Evolutionary conservation across 192 early-diverging fungal species (phyloP).

Genomic region (Gryganskiella cystojenkinii): DNA sequence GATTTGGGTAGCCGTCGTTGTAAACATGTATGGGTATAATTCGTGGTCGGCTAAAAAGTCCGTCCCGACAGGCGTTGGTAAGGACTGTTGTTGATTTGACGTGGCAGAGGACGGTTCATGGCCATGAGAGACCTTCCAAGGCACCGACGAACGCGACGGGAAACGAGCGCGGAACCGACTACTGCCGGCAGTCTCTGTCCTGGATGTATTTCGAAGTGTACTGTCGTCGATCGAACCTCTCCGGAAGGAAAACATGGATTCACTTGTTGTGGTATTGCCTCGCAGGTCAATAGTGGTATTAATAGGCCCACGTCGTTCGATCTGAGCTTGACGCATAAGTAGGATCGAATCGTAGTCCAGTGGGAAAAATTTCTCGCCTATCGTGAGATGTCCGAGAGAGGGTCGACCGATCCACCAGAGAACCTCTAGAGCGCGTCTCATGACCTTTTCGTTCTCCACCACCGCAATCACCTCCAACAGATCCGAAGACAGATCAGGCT

Average conservation of each 20-base stretch:
- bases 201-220: background rate
- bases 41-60: constrained; percentile 45
- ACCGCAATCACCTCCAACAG: constrained; percentile 63
- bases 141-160: constrained; percentile 16
- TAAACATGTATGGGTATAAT: constrained; percentile 46
- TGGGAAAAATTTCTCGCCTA: constrained; percentile 31
- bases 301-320: background rate
- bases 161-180: constrained; percentile 9
- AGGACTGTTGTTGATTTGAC: background rate
- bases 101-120: background rate
- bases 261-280: constrained; percentile 15
- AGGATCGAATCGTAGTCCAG: constrained; percentile 39
- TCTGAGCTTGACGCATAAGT: constrained; percentile 9
- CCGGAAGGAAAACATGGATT: constrained; percentile 21
- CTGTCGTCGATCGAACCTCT: constrained; percentile 23
- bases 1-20: constrained; percentile 1
- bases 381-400: constrained; percentile 21
- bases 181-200: constrained; percentile 13
- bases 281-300: background rate
- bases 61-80: background rate
- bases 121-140: constrained; percentile 1
- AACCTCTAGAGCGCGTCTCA: constrained; percentile 50
- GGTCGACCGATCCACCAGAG: constrained; percentile 47
- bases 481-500: constrained; percentile 62
- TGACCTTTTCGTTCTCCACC: constrained; percentile 47